These are phyloP conservation scores for Apiospora saccharicola DNA, from an alignment of 2,329 filamentous ascomycete species.

Conservation along the genomic window DNA sequence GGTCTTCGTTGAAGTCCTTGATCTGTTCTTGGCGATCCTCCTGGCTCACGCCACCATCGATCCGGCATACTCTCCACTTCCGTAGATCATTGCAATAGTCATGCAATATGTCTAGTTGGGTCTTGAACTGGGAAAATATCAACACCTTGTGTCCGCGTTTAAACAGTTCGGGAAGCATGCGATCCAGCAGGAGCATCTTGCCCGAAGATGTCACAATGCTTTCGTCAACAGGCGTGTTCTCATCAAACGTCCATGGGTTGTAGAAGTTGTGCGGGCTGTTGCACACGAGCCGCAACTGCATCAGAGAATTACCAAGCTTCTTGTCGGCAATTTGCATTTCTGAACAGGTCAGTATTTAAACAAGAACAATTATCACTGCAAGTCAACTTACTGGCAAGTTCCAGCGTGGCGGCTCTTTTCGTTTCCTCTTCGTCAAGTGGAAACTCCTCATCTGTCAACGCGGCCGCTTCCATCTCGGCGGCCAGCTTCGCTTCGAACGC, in stretches of 20 bases:
- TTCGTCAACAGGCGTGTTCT: slow-evolving; percentile 72
- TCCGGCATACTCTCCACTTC: slow-evolving; percentile 83
- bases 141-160: slow-evolving; percentile 83
- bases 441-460: slow-evolving; percentile 45
- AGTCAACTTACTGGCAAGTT: slow-evolving; percentile 73
- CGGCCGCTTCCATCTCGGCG: slow-evolving; percentile 59
- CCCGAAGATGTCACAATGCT: slow-evolving; percentile 86
- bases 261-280: slow-evolving; percentile 99
- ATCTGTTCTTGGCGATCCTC: slow-evolving; percentile 75
- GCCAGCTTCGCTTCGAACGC: slow-evolving; percentile 84
- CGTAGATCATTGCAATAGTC: slow-evolving; percentile 84
- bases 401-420: slow-evolving; percentile 71
- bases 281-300: slow-evolving; percentile 98
- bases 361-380: slow-evolving; percentile 29
- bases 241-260: slow-evolving; percentile 78
- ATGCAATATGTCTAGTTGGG: slow-evolving; percentile 87
- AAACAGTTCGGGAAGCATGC: slow-evolving; percentile 80
- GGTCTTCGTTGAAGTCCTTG: slow-evolving; percentile 72
- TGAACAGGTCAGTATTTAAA: slow-evolving; percentile 37
- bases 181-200: slow-evolving; percentile 94
- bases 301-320: slow-evolving; percentile 98
- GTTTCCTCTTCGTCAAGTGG: slow-evolving; percentile 64
- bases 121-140: slow-evolving; percentile 97
- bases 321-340: slow-evolving; percentile 88
- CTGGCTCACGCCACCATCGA: slow-evolving; percentile 88